These are phyloP conservation scores for Cryptococcus sp. DNA, from an alignment of 1,284 basidiomycete species.

Conservation along the genomic window DNA sequence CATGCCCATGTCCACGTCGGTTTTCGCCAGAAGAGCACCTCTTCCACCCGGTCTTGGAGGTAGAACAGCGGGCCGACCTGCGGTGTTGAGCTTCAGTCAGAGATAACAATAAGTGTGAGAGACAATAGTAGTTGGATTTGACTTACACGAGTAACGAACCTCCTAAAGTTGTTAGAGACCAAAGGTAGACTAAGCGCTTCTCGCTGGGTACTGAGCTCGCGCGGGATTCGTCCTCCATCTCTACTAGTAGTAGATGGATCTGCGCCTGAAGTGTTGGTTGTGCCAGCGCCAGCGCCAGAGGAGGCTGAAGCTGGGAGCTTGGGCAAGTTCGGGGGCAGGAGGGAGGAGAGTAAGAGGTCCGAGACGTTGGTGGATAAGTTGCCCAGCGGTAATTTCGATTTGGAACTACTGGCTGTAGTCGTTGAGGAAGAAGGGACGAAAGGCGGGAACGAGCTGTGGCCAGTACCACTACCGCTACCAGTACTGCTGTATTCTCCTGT, in stretches of 20 bases:
- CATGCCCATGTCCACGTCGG: slow-evolving; percentile 51
- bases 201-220: slow-evolving; percentile 45
- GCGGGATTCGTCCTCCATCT: slow-evolving; percentile 13
- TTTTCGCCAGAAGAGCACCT: slow-evolving; percentile 53
- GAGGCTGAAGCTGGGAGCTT: slow-evolving; percentile 27
- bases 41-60: slow-evolving; percentile 52
- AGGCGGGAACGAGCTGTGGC: slow-evolving; percentile 11
- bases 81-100: no score
- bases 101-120: not conserved
- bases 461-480: not conserved
- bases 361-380: slow-evolving; percentile 44
- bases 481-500: not conserved
- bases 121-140: no score
- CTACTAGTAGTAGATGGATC: not conserved
- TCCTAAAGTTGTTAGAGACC: slow-evolving; percentile 50
- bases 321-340: slow-evolving; percentile 46
- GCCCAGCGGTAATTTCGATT: not conserved
- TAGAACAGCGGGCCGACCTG: slow-evolving; percentile 53
- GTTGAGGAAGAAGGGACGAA: not conserved
- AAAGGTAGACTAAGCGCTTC: slow-evolving; percentile 45
- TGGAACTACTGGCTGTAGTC: not conserved
- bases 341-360: slow-evolving; percentile 41
- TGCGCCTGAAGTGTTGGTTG: no score
- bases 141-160: slow-evolving; percentile 50
- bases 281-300: no score